A percentile compares a stretch with the other conserved stretches of the same genome.
These are phyloP conservation scores for Mallotus repandus DNA, from an alignment of 441 rosid genomes.

Conservation along the genomic window DNA sequence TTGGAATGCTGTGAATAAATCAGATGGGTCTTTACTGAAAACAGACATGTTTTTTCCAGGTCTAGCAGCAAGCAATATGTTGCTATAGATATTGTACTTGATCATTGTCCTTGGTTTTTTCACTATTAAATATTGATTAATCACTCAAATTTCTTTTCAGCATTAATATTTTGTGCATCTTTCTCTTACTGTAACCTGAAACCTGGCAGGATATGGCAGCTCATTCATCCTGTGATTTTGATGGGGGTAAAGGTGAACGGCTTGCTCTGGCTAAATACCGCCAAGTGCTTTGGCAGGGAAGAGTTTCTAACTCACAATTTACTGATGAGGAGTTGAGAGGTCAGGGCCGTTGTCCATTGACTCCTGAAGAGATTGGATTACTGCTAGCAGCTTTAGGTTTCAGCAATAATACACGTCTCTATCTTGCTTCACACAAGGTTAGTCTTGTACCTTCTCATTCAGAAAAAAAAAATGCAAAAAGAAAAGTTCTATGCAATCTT, in stretches of 20 bases:
- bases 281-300: constrained; percentile 95
- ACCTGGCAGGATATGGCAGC: constrained; percentile 84
- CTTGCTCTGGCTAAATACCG: constrained; percentile 90
- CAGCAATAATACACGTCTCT: constrained; percentile 78
- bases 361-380: constrained; percentile 98
- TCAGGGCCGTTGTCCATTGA: constrained; percentile 94
- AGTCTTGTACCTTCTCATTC: constrained; percentile 7
- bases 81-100: not conserved
- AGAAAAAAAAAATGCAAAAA: not conserved
- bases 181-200: not conserved
- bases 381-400: constrained; percentile 88
- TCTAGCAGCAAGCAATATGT: not conserved
- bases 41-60: constrained; percentile 2
- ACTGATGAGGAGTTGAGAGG: constrained; percentile 86
- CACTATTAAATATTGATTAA: not conserved
- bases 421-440: constrained; percentile 97
- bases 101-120: not conserved
- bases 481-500: not conserved
- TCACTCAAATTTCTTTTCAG: not conserved
- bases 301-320: constrained; percentile 89
- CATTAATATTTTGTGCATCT: not conserved
- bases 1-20: not conserved
- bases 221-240: constrained; percentile 95
- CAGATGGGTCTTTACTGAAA: not conserved
- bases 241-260: constrained; percentile 95